Base-by-base conservation (phyloP, 306 rosid genomes). In the Citrullus mucosospermus region DNA sequence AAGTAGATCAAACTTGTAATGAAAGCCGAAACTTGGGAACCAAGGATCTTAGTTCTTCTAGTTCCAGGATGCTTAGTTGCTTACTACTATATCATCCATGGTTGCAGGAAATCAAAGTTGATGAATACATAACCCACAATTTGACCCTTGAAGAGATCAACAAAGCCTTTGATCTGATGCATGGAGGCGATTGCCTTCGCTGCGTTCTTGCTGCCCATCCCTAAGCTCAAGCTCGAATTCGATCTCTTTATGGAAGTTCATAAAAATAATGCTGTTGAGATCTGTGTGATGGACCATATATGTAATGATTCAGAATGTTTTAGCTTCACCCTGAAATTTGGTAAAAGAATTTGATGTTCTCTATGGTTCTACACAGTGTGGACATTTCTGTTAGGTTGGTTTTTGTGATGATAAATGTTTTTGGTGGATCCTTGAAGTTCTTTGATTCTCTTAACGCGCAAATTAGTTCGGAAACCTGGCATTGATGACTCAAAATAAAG, bases 61-160 rank as follows among this genome's bases (percentile, higher is more conserved):
- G 12, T 57, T 57, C 30, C 28, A 20, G 25, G 61, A 57, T 57
- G 48, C 25, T 36, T 3, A 65, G 61, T n/a, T 57, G 48, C 25
- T 36, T 3, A 65, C n/a, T 18, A 66, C 14, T 17, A 77, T 76
- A 14, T 62, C 25, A n/a, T 83, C 17, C 22, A 44, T 50, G 79
- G 44, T 82, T 81, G 81, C 90, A 94, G 98, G 98, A 94, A 87
- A 87, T 94, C 87, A 94, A 94, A 91, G 92, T 94, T 38, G 98
- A 95, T 76, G 97, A 95, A 79, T 95, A 95, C 92, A 85, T 95
- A 30, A 95, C 97, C 71, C 98, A 95, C 87, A 85, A 39, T 68
- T 81, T 94, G 91, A 88, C 85, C 62, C 95, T 92, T 50, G 81
- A 62, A 53, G 97, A 94, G 82, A 90, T 94, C 82, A 94, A 94